Conservation (phyloP, 305 asterid species). For the Fraxinus ornus region DNA sequence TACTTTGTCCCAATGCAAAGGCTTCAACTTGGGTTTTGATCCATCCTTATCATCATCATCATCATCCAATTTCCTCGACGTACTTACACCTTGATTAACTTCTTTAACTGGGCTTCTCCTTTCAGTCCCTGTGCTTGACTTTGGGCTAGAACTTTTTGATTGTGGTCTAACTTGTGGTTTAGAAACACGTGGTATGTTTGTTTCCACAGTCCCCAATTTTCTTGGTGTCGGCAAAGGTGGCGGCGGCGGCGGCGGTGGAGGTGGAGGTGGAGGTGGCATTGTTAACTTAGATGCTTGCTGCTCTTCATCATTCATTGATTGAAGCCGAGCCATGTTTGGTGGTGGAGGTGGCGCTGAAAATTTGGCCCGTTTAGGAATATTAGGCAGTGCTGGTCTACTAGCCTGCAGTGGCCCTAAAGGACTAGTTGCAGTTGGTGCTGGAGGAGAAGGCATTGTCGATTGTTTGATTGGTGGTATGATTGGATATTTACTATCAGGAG, state of each 20-base stretch:
- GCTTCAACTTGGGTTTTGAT: conserved; percentile 65
- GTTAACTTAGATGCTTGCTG: conserved; percentile 34
- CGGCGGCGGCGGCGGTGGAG: conserved; percentile 2
- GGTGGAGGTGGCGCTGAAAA: conserved; percentile 84
- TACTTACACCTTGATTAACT: conserved; percentile 21
- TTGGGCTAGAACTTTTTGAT: conserved; percentile 42
- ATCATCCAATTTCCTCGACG: conserved; percentile 33
- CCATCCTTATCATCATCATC: conserved; percentile 52
- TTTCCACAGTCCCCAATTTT: conserved; percentile 31
- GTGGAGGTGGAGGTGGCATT: conserved; percentile 31
- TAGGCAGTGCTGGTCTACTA: conserved; percentile 26
- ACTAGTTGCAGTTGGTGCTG: conserved; percentile 25
- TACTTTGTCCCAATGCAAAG: conserved; percentile 75
- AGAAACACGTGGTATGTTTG: conserved; percentile 25
- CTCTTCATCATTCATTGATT: conserved; percentile 48
- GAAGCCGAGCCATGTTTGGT: conserved; percentile 67
- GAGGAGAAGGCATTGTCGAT: conserved; percentile 37
- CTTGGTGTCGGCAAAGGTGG: conserved; percentile 42
- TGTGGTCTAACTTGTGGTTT: conserved; percentile 32
- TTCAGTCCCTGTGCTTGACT: conserved; percentile 33
- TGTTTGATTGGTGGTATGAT: conserved; percentile 85
- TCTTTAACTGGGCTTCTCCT: conserved; percentile 32
- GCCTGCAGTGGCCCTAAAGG: conserved; percentile 33
- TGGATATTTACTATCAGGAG: conserved; percentile 55
- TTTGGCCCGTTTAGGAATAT: conserved; percentile 54